phyloP scores from a whole-genome alignment of 495 filamentous ascomycete genomes.

The Talaromyces wortmannii region DNA sequence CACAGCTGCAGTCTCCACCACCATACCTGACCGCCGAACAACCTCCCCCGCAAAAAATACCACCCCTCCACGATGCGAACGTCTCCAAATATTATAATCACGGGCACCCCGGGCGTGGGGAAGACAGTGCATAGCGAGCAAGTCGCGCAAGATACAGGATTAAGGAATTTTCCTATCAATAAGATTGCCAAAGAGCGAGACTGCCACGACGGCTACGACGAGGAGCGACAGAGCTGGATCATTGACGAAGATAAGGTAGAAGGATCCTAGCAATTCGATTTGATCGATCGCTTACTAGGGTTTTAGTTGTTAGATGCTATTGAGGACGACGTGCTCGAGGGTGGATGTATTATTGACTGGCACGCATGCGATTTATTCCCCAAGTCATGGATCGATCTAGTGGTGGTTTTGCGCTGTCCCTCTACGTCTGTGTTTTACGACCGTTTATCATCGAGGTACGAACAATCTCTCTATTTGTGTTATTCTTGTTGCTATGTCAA shows the following conservation, averaged over 20 bases:
- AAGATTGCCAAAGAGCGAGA: slow-evolving; percentile 76
- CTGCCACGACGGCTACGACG: slow-evolving; percentile 80
- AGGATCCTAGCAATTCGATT: background rate
- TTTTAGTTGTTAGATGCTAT: slow-evolving; percentile 74
- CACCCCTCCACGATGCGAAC: slow-evolving; percentile 37
- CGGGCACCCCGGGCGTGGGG: slow-evolving; percentile 91
- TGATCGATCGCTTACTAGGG: background rate
- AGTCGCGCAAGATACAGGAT: slow-evolving; percentile 63
- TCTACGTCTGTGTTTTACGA: slow-evolving; percentile 73
- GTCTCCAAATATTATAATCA: slow-evolving; percentile 86
- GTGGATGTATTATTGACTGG: slow-evolving; percentile 95
- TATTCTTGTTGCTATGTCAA: no score
- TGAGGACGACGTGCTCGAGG: slow-evolving; percentile 70
- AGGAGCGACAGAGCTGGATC: slow-evolving; percentile 80
- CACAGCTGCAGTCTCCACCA: no score
- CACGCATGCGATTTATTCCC: slow-evolving; percentile 97
- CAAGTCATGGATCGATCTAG: slow-evolving; percentile 87
- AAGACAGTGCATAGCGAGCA: slow-evolving; percentile 86
- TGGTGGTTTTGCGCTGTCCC: slow-evolving; percentile 81
- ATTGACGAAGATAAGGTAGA: slow-evolving; percentile 92
- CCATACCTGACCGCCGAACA: no score
- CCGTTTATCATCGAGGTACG: slow-evolving; percentile 63
- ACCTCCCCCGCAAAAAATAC: background rate
- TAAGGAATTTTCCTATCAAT: slow-evolving; percentile 85
- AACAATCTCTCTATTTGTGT: background rate